These are phyloP conservation scores for Candida anglica DNA, from an alignment of 805 yeast genomes.

Conservation along the genomic window DNA sequence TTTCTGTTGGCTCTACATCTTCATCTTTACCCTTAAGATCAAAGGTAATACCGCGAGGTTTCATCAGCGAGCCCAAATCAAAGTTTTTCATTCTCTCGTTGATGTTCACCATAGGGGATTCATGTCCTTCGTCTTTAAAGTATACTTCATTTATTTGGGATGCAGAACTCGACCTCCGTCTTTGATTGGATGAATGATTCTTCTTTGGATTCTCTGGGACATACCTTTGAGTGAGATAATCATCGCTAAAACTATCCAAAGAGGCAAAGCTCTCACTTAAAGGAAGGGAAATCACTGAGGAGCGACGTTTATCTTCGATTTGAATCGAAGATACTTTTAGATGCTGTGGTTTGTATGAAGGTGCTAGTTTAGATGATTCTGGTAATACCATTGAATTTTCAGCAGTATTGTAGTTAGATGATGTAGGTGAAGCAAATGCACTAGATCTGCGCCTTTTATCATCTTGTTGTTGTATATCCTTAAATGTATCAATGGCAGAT, in stretches of 20 bases:
- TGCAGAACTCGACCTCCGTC: constrained; percentile 4
- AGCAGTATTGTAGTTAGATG: constrained; percentile 11
- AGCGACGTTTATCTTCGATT: constrained; percentile 23
- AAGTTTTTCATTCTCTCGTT: constrained; percentile 32
- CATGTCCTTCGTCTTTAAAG: not conserved
- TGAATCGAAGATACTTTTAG: constrained; percentile 34
- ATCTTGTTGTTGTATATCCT: constrained; percentile 38
- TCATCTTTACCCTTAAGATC: constrained; percentile 3
- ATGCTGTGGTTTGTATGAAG: too few relatives aligned
- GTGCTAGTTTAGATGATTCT: not conserved
- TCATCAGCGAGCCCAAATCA: constrained; percentile 35
- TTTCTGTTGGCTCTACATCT: constrained; percentile 9
- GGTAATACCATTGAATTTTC: constrained; percentile 11
- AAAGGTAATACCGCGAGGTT: constrained; percentile 7
- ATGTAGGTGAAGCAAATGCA: constrained; percentile 13
- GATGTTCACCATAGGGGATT: constrained; percentile 8
- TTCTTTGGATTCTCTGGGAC: constrained; percentile 7
- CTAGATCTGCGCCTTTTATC: constrained; percentile 35
- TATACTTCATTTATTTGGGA: not conserved
- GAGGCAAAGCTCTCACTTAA: constrained; percentile 76
- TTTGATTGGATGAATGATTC: not conserved
- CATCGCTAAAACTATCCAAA: constrained; percentile 64
- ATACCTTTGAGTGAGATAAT: constrained; percentile 40
- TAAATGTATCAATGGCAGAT: constrained; percentile 38
- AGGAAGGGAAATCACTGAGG: constrained; percentile 71